A percentile compares a stretch with the other conserved stretches of the same genome.
These are phyloP conservation scores for Oryza longistaminata DNA, from an alignment of 176 grass and related monocot genomes.

Conservation along the genomic window DNA sequence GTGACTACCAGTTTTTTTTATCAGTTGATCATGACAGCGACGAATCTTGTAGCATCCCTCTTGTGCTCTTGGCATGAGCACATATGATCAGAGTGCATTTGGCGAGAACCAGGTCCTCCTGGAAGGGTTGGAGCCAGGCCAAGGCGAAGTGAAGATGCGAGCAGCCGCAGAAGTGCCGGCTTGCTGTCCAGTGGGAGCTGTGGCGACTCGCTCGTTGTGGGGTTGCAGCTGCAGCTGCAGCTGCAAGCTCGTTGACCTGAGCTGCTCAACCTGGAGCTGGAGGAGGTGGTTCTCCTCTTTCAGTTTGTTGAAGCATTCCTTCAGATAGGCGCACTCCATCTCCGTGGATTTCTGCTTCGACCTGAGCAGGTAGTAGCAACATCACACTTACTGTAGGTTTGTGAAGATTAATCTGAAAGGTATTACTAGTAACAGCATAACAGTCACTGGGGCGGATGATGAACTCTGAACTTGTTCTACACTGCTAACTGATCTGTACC, in stretches of 20 bases:
- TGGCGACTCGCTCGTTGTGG: too few species aligned
- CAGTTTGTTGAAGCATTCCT: conserved; percentile 8
- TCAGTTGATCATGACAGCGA: too few species aligned
- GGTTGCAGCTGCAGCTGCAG: not conserved
- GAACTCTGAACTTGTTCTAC: not conserved
- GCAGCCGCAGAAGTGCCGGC: not conserved
- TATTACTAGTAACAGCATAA: not conserved
- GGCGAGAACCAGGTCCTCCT: not conserved
- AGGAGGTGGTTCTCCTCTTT: not conserved
- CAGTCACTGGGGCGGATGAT: not conserved
- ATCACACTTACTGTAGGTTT: not conserved
- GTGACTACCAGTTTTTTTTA: not conserved
- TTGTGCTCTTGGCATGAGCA: not conserved
- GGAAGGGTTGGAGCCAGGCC: too few species aligned
- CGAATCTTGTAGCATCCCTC: too few species aligned
- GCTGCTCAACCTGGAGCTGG: not conserved
- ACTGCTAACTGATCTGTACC: not conserved
- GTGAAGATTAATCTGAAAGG: not conserved
- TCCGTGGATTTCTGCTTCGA: conserved; percentile 59
- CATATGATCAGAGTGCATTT: not conserved
- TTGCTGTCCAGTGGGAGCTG: not conserved
- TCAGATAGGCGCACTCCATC: conserved; percentile 68
- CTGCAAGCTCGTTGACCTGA: not conserved
- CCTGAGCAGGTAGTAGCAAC: conserved; percentile 30
- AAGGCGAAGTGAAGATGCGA: too few species aligned